A percentile compares a stretch with the other conserved stretches of the same genome.
phyloP scores from a whole-genome alignment of 768 basidiomycete genomes.

The Tremella fuciformis region DNA sequence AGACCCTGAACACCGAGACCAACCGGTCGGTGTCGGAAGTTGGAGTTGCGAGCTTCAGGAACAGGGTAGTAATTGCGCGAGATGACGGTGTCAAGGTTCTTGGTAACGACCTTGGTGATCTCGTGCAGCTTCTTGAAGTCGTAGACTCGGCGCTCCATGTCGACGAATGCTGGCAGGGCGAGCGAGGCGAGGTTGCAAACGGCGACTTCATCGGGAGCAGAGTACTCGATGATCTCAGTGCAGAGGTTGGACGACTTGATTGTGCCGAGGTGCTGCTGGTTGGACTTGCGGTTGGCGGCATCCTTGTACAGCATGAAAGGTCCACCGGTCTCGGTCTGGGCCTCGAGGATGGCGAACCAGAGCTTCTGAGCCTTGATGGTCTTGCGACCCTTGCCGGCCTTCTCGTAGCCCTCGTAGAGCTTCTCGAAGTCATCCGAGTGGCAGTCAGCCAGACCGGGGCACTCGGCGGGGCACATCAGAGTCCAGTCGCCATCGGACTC shows the following conservation, averaged over 20 bases:
- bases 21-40: constrained; percentile 96
- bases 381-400: constrained; percentile 70
- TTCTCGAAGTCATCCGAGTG: constrained; percentile 82
- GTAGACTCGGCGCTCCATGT: constrained; percentile 64
- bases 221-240: constrained; percentile 98
- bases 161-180: constrained; percentile 87
- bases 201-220: constrained; percentile 91
- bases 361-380: constrained; percentile 90
- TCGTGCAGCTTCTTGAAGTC: constrained; percentile 95
- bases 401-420: constrained; percentile 70
- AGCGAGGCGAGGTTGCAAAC: constrained; percentile 98
- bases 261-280: constrained; percentile 95
- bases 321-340: constrained; percentile 97
- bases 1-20: constrained; percentile 97
- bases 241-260: constrained; percentile 99
- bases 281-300: constrained; percentile 91
- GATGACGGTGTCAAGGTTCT: constrained; percentile 71
- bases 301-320: constrained; percentile 99
- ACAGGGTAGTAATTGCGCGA: constrained; percentile 86
- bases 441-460: constrained; percentile 81
- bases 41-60: constrained; percentile 82
- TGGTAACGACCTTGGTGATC: constrained; percentile 85
- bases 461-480: constrained; percentile 96
- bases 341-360: constrained; percentile 95
- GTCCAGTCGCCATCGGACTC: constrained; percentile 88